phyloP scores from a whole-genome alignment of 2,329 filamentous ascomycete species.

The Cadophora sp. region DNA sequence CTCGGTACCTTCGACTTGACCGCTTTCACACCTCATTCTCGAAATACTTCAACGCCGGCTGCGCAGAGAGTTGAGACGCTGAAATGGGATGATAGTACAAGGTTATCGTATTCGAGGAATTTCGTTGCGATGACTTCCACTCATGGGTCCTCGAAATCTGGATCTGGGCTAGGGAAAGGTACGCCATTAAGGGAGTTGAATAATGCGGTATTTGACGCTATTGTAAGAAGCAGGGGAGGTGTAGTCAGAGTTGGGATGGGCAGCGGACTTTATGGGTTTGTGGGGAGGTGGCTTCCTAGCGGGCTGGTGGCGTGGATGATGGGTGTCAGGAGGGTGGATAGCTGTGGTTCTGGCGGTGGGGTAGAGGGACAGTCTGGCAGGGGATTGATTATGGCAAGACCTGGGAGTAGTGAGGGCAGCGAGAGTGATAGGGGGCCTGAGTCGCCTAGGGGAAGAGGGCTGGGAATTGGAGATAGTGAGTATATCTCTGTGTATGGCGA shows the following conservation, averaged over 20 bases:
- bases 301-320: slow-evolving; percentile 92
- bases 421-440: slow-evolving; percentile 30
- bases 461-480: slow-evolving; percentile 38
- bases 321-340: slow-evolving; percentile 68
- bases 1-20: slow-evolving; percentile 90
- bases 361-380: slow-evolving; percentile 28
- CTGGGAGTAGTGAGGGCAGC: slow-evolving; percentile 22
- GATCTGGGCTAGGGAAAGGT: slow-evolving; percentile 47
- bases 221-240: slow-evolving; percentile 64
- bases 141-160: slow-evolving; percentile 48
- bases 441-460: slow-evolving; percentile 18
- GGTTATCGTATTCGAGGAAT: slow-evolving; percentile 67
- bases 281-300: slow-evolving; percentile 80
- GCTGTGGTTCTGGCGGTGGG: not conserved
- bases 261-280: slow-evolving; percentile 81
- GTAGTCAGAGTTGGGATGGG: slow-evolving; percentile 85
- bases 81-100: slow-evolving; percentile 67
- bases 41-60: slow-evolving; percentile 44
- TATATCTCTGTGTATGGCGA: slow-evolving; percentile 38
- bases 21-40: slow-evolving; percentile 60
- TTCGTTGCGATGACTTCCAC: slow-evolving; percentile 60
- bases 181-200: slow-evolving; percentile 81
- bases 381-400: slow-evolving; percentile 14
- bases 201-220: slow-evolving; percentile 87
- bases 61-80: slow-evolving; percentile 61